Percentiles rank a stretch among this genome's conserved stretches.
Conservation (phyloP, 345 rosid genomes). For the Citrus trifoliata region DNA sequence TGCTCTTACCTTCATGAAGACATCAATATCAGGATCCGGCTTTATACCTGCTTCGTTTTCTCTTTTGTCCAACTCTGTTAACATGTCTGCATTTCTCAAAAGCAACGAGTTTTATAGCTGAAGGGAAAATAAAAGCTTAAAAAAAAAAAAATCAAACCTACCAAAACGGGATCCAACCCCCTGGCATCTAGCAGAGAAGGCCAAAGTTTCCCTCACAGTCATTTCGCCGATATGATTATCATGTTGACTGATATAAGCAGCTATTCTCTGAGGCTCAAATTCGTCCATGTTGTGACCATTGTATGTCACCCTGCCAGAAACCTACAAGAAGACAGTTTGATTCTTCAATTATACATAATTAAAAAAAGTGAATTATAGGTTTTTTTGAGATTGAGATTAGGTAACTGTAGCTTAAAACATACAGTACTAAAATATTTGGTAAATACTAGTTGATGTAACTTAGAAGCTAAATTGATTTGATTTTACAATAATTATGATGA, state of each 20-base stretch:
- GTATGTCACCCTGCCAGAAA: conserved; percentile 54
- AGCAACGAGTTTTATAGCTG: not conserved
- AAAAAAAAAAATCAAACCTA: conserved; percentile 13
- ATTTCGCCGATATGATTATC: conserved; percentile 57
- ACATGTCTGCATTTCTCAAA: conserved; percentile 42
- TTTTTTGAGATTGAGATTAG: too few species aligned
- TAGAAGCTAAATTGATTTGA: too few species aligned
- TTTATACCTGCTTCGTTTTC: conserved; percentile 72
- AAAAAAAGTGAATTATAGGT: too few species aligned
- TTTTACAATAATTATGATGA: too few species aligned
- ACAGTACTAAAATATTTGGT: too few species aligned
- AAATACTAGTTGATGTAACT: too few species aligned
- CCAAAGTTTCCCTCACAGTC: conserved; percentile 78
- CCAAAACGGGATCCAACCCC: conserved; percentile 70
- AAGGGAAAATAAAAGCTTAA: not conserved
- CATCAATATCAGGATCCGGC: conserved; percentile 76
- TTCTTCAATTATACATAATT: not conserved
- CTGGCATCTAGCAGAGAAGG: conserved; percentile 78
- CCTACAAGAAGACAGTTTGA: conserved; percentile 15
- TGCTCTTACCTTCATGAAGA: conserved; percentile 72
- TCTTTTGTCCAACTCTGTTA: conserved; percentile 69
- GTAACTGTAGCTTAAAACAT: rapidly evolving
- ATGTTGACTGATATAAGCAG: conserved; percentile 67
- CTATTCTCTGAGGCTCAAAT: conserved; percentile 64
- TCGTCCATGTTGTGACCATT: conserved; percentile 56